Percentiles rank a stretch among this genome's conserved stretches.
Conservation (phyloP, 257 asterid species). For the Nicotiana sylvestris region DNA sequence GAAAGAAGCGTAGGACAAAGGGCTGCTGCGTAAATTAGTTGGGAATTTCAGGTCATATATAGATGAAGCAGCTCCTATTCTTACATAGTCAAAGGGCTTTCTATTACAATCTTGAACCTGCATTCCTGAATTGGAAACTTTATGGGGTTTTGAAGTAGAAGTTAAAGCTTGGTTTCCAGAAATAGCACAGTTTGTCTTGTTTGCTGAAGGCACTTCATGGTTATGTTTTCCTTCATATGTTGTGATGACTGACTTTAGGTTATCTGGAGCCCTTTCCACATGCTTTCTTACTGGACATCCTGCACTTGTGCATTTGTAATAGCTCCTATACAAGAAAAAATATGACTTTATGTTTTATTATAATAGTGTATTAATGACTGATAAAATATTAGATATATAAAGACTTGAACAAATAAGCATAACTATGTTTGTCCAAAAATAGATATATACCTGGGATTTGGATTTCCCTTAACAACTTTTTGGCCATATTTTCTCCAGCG, state of each 20-base stretch:
- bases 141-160: slow-evolving; percentile 11
- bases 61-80: slow-evolving; percentile 34
- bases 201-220: slow-evolving; percentile 48
- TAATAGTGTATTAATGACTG: too few relatives aligned
- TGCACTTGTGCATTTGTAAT: slow-evolving; percentile 73
- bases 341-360: background rate
- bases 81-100: slow-evolving; percentile 36
- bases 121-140: slow-evolving; percentile 21
- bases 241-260: slow-evolving; percentile 55
- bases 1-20: slow-evolving; percentile 21
- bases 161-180: slow-evolving; percentile 19
- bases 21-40: slow-evolving; percentile 18
- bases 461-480: slow-evolving; percentile 78
- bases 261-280: slow-evolving; percentile 65
- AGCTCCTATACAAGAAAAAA: slow-evolving; percentile 46
- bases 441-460: slow-evolving; percentile 63
- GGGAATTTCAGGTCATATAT: slow-evolving; percentile 39
- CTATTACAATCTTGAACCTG: slow-evolving; percentile 40
- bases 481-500: slow-evolving; percentile 87
- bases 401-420: background rate
- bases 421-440: background rate
- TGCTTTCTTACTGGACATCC: slow-evolving; percentile 73
- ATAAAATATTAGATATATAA: too few relatives aligned
- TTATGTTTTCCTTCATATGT: slow-evolving; percentile 81
- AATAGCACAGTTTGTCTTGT: slow-evolving; percentile 11